Percentiles rank a stretch among this genome's conserved stretches.
Evolutionary conservation across 2,329 filamentous ascomycete species (phyloP).

Genomic region (Orbilia oligospora): DNA sequence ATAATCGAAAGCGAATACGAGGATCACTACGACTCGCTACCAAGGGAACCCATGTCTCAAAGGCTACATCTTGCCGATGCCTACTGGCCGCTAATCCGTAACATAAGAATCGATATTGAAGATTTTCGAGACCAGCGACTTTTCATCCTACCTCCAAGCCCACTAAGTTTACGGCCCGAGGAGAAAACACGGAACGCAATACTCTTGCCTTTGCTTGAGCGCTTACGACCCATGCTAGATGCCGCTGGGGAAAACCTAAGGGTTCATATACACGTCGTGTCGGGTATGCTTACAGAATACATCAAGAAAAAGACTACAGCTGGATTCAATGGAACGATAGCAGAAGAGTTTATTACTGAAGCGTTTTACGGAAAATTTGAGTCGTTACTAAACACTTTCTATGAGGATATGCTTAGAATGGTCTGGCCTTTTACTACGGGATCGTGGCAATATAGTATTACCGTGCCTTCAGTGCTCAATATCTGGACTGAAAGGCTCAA

Average conservation of each 20-base stretch:
- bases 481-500: not conserved
- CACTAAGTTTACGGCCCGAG: not conserved
- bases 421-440: slow-evolving; percentile 32
- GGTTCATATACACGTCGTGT: slow-evolving; percentile 21
- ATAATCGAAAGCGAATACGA: not conserved
- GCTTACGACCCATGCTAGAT: slow-evolving; percentile 2
- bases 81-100: slow-evolving; percentile 24
- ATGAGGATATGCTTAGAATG: slow-evolving; percentile 22
- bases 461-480: slow-evolving; percentile 1
- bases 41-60: not conserved
- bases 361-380: not conserved
- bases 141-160: not conserved
- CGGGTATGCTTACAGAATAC: not conserved
- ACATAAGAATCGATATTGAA: slow-evolving; percentile 30
- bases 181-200: not conserved
- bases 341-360: not conserved
- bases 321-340: not conserved
- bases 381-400: slow-evolving; percentile 5
- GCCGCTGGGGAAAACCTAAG: slow-evolving; percentile 17
- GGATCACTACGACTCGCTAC: not conserved
- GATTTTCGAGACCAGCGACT: slow-evolving; percentile 5
- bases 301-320: not conserved
- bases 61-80: not conserved
- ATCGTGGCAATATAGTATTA: slow-evolving; percentile 23
- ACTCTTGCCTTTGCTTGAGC: slow-evolving; percentile 1